Conservation (phyloP, 1,284 basidiomycete species). For the Pterulicium gracile region DNA sequence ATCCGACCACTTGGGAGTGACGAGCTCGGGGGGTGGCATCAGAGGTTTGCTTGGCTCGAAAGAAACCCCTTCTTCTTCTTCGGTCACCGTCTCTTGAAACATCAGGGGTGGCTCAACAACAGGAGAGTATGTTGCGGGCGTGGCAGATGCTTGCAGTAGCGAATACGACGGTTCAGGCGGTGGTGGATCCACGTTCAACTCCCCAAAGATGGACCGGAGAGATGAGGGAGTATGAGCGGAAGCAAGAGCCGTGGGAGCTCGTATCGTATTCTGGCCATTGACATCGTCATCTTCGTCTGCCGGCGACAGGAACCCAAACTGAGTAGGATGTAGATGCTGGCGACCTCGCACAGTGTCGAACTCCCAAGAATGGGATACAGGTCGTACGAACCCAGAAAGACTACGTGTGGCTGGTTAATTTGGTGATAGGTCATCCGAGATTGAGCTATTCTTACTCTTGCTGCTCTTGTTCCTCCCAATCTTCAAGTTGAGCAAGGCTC, state of each 20-base stretch:
- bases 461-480: slow-evolving; percentile 59
- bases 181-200: slow-evolving; percentile 27
- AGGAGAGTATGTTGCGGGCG: no score
- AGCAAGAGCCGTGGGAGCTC: slow-evolving; percentile 42
- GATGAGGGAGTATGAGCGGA: no score
- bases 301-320: slow-evolving; percentile 17
- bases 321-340: slow-evolving; percentile 15
- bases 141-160: no score
- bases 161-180: slow-evolving; percentile 34
- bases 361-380: slow-evolving; percentile 64
- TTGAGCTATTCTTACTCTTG: slow-evolving; percentile 29
- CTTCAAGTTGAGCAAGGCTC: slow-evolving; percentile 65
- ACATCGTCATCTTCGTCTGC: slow-evolving; percentile 17
- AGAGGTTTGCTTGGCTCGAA: no score
- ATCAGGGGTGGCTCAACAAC: no score
- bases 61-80: no score
- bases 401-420: slow-evolving; percentile 1
- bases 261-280: slow-evolving; percentile 38
- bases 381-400: no score
- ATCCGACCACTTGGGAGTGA: no score
- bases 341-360: slow-evolving; percentile 62
- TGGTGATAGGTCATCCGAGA: background rate
- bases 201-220: slow-evolving; percentile 58
- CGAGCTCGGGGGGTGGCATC: no score
- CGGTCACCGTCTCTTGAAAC: no score